Conservation (phyloP, 805 yeast species). For the Starmerella riodocensis region DNA sequence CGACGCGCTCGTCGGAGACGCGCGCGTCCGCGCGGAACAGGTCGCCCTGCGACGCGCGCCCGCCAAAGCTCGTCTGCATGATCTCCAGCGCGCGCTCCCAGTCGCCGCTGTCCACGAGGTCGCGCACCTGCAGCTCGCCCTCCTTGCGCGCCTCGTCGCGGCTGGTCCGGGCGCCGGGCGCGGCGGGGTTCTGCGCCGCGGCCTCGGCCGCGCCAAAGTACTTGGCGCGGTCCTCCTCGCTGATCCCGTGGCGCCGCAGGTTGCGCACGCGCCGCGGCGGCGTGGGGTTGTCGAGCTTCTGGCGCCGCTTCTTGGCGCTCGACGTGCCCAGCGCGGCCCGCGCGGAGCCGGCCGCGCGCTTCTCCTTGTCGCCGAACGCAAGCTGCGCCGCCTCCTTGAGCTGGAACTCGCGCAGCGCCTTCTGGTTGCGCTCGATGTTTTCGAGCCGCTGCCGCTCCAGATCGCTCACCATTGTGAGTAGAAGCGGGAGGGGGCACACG, state of each 20-base stretch:
- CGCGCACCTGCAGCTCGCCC: slow-evolving; percentile 26
- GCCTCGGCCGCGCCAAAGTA: slow-evolving; percentile 4
- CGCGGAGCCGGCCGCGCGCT: slow-evolving; percentile 21
- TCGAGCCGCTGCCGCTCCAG: slow-evolving; percentile 26
- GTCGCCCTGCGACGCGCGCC: slow-evolving; percentile 28
- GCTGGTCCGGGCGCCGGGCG: slow-evolving; percentile 18
- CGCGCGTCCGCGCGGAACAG: slow-evolving; percentile 35
- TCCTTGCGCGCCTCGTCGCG: slow-evolving; percentile 35
- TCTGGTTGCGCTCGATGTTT: slow-evolving; percentile 65
- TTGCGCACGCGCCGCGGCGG: slow-evolving; percentile 21
- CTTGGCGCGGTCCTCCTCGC: slow-evolving; percentile 23
- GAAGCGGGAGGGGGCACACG: too few species aligned
- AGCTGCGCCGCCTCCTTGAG: slow-evolving; percentile 45
- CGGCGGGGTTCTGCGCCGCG: slow-evolving; percentile 20
- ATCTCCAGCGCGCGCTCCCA: slow-evolving; percentile 29
- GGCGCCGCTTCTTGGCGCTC: slow-evolving; percentile 10
- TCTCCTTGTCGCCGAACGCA: slow-evolving; percentile 37
- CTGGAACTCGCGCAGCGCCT: slow-evolving; percentile 56
- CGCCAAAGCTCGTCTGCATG: slow-evolving; percentile 21
- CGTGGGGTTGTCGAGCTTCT: slow-evolving; percentile 15
- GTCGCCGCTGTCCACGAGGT: slow-evolving; percentile 26
- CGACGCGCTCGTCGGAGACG: slow-evolving; percentile 39
- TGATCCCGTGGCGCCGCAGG: slow-evolving; percentile 36
- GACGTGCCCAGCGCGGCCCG: slow-evolving; percentile 20
- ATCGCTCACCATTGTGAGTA: slow-evolving; percentile 23